phyloP scores from a whole-genome alignment of 2,329 filamentous ascomycete genomes.

The Monilinia vaccinii-corymbosi region DNA sequence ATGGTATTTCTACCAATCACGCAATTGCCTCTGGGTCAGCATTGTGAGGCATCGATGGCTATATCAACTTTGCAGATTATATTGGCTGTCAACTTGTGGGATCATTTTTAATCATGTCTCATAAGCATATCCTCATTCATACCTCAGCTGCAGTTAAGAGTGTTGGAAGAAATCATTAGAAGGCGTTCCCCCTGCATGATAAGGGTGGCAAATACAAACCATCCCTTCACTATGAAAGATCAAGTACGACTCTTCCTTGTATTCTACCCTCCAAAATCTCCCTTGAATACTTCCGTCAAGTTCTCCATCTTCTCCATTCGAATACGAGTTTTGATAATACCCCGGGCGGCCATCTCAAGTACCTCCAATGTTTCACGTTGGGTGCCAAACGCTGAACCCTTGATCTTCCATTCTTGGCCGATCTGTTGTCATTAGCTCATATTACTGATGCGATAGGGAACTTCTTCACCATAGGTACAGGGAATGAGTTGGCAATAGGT shows the following conservation, averaged over 20 bases:
- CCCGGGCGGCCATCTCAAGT: slow-evolving; percentile 38
- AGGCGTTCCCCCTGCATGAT: not conserved
- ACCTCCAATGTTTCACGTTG: slow-evolving; percentile 40
- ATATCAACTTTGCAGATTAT: not conserved
- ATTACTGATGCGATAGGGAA: not conserved
- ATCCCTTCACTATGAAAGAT: slow-evolving; percentile 27
- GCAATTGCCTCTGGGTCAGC: not conserved
- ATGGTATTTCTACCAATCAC: not conserved
- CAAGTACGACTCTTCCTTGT: slow-evolving; percentile 39
- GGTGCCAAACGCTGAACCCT: slow-evolving; percentile 42
- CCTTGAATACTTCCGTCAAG: slow-evolving; percentile 36
- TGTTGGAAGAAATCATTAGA: not conserved
- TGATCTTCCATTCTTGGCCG: slow-evolving; percentile 36
- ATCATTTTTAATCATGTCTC: not conserved
- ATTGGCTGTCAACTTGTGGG: not conserved
- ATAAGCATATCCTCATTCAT: not conserved
- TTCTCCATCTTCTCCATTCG: slow-evolving; percentile 39
- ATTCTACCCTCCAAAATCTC: slow-evolving; percentile 36
- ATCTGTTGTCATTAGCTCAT: slow-evolving; percentile 22
- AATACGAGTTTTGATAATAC: slow-evolving; percentile 37
- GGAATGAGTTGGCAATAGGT: slow-evolving; percentile 37
- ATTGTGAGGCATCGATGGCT: not conserved
- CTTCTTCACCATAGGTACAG: slow-evolving; percentile 28
- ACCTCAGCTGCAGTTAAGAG: slow-evolving; percentile 1
- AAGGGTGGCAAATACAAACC: slow-evolving; percentile 4